Evolutionary conservation across 192 early-diverging fungal species (phyloP).

Genomic region (Gaertneriomyces semiglobifer): DNA sequence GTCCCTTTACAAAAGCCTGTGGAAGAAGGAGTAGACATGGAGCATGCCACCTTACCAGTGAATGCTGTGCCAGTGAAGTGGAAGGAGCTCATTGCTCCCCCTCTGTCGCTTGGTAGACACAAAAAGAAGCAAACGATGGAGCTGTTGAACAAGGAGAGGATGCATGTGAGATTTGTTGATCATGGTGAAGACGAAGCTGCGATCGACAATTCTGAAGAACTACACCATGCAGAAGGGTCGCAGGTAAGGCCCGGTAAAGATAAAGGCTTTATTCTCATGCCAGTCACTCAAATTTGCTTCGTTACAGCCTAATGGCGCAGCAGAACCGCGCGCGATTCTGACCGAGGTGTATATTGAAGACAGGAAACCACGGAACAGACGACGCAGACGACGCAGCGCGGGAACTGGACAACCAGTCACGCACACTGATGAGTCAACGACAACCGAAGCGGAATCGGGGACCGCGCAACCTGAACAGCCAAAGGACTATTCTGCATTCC

Average conservation of each 20-base stretch:
- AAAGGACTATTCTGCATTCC: conserved; percentile 15
- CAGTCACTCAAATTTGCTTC: conserved; percentile 2
- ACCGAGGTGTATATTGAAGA: conserved; percentile 5
- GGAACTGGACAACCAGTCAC: neutral
- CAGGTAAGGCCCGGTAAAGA: neutral
- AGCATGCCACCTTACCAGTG: neutral
- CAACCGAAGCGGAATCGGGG: neutral
- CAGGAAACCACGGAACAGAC: neutral
- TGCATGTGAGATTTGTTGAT: conserved; percentile 21
- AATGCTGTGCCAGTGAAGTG: neutral
- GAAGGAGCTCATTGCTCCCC: conserved; percentile 14
- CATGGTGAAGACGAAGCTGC: neutral
- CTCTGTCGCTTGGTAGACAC: conserved; percentile 23
- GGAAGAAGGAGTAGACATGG: neutral
- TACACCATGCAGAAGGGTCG: neutral
- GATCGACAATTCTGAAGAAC: neutral
- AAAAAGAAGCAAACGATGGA: conserved; percentile 17
- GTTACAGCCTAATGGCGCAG: neutral
- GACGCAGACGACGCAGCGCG: neutral
- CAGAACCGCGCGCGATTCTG: neutral
- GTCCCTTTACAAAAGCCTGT: neutral
- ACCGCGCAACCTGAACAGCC: neutral
- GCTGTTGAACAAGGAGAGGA: conserved; percentile 13
- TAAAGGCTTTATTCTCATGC: neutral
- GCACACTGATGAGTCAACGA: neutral